phyloP scores from a whole-genome alignment of 768 basidiomycete species.

The Pleurotus djamor region DNA sequence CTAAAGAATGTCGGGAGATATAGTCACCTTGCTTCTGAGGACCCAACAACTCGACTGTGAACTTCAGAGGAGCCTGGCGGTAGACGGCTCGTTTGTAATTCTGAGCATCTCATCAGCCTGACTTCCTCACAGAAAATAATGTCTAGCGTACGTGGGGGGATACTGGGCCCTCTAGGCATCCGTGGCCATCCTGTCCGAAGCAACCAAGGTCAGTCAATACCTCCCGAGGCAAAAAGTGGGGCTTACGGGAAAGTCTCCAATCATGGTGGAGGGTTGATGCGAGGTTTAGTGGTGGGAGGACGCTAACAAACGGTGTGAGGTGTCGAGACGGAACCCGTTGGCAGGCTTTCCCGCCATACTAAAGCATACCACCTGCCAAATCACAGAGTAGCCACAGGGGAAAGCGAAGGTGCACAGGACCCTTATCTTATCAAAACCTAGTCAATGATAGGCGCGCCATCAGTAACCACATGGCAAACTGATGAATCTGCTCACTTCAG shows the following conservation, averaged over 20 bases:
- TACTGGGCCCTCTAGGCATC: conserved; percentile 18
- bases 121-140: not conserved
- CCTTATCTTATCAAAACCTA: conserved; percentile 7
- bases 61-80: conserved; percentile 54
- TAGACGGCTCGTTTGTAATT: conserved; percentile 61
- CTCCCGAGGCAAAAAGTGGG: not conserved
- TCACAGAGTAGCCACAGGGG: not conserved
- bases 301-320: not conserved
- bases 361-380: conserved; percentile 6
- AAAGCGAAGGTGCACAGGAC: not conserved
- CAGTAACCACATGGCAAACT: not conserved
- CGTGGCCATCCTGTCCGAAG: not conserved
- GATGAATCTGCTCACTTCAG: not conserved
- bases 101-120: conserved; percentile 26
- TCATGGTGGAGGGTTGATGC: not conserved
- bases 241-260: conserved; percentile 5
- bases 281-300: not conserved
- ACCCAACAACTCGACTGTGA: conserved; percentile 55
- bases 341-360: conserved; percentile 5
- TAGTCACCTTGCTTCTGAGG: conserved; percentile 54
- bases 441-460: not conserved
- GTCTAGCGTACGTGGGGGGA: conserved; percentile 18
- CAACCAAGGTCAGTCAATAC: not conserved
- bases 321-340: not conserved
- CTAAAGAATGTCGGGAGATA: conserved; percentile 2